phyloP scores from a whole-genome alignment of 352 stramenopile species.

The Globisporangium iwayamae region DNA sequence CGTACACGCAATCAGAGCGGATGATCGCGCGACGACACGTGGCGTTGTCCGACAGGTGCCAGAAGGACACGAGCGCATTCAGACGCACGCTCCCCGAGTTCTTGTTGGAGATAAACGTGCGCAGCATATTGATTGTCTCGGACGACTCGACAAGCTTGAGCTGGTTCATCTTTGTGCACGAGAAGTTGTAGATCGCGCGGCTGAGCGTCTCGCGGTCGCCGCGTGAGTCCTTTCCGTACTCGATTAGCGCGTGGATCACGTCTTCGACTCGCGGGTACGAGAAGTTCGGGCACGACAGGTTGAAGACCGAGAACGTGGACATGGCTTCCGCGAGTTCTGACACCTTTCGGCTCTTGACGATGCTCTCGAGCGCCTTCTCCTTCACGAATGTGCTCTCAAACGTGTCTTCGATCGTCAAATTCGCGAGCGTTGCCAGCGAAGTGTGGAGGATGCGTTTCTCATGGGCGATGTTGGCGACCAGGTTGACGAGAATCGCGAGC shows the following conservation, averaged over 20 bases:
- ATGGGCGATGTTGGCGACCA: constrained; percentile 14
- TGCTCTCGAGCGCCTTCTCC: constrained; percentile 64
- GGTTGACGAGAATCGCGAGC: constrained; percentile 33
- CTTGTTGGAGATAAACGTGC: constrained; percentile 23
- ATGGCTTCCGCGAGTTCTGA: constrained; percentile 33
- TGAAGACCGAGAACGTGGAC: constrained; percentile 57
- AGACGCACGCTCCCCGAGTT: constrained; percentile 29
- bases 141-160: constrained; percentile 53
- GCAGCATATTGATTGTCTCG: constrained; percentile 39
- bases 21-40: constrained; percentile 48
- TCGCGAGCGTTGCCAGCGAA: constrained; percentile 44
- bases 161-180: constrained; percentile 58
- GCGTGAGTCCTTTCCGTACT: constrained; percentile 36
- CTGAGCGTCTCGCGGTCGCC: constrained; percentile 46
- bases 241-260: constrained; percentile 53
- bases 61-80: constrained; percentile 33
- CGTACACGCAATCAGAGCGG: constrained; percentile 35
- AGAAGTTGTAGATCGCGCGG: constrained; percentile 65
- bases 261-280: constrained; percentile 69
- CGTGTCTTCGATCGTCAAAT: constrained; percentile 72
- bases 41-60: constrained; percentile 48
- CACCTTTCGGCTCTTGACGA: constrained; percentile 47
- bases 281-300: constrained; percentile 60
- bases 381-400: constrained; percentile 65
- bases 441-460: constrained; percentile 14